Percentiles rank a stretch among this genome's conserved stretches.
Conservation (phyloP, 805 yeast genomes). For the Ogataea pini region DNA sequence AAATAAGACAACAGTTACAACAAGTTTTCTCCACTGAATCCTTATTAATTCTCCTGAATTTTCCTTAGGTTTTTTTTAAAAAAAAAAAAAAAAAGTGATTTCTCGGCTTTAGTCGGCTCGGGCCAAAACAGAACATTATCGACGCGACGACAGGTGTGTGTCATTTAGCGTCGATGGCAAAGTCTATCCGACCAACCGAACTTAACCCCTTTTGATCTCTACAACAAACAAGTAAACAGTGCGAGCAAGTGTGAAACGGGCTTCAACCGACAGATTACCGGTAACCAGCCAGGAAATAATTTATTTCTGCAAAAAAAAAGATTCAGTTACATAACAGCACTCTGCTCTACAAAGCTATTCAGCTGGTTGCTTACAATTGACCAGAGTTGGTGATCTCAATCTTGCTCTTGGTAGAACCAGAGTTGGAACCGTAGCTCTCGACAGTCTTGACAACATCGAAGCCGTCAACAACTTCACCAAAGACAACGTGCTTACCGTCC, state of each 20-base stretch:
- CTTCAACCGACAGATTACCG: not conserved
- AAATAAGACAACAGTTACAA: too few relatives aligned
- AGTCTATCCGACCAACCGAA: not conserved
- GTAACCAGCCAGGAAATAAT: not conserved
- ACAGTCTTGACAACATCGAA: conserved; percentile 76
- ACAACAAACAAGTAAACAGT: not conserved
- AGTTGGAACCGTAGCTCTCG: conserved; percentile 61
- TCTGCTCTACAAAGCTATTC: not conserved
- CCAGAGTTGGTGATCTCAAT: conserved; percentile 61
- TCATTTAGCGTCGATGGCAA: conserved; percentile 1
- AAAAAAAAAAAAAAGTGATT: not conserved
- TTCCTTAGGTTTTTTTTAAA: not conserved
- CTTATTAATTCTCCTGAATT: not conserved
- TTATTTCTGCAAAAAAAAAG: not conserved
- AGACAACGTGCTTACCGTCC: conserved; percentile 77
- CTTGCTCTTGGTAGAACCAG: conserved; percentile 52
- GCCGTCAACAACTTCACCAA: conserved; percentile 74
- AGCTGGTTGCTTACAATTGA: conserved; percentile 42
- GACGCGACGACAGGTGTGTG: not conserved
- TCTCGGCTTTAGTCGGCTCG: conserved; percentile 6
- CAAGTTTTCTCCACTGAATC: not conserved
- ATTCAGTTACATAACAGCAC: not conserved
- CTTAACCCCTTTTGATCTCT: too few relatives aligned
- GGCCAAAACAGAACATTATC: not conserved
- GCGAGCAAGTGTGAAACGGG: not conserved